These are phyloP conservation scores for Mycena albidolilacea DNA, from an alignment of 768 basidiomycete genomes.

Conservation along the genomic window DNA sequence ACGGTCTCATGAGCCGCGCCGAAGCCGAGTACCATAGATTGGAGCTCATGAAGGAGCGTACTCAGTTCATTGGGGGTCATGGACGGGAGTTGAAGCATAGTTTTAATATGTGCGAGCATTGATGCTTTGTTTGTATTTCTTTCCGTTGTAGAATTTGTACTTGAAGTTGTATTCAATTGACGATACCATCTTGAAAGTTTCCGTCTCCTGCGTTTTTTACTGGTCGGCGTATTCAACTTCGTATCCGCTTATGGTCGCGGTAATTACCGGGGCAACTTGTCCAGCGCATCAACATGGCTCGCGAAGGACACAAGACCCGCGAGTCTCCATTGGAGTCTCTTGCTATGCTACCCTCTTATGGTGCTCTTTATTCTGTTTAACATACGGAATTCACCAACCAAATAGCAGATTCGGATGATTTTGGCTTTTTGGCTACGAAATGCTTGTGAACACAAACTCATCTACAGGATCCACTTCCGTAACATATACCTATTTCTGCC, in stretches of 20 bases:
- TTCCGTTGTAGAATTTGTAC: too few relatives aligned
- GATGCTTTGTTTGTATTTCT: neutral
- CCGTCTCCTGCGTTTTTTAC: neutral
- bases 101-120: conserved; percentile 39
- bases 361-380: neutral
- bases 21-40: conserved; percentile 32
- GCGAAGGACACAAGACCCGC: too few relatives aligned
- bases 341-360: neutral
- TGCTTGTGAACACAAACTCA: neutral
- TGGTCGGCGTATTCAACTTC: too few relatives aligned
- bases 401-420: neutral
- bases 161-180: too few relatives aligned
- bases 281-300: too few relatives aligned
- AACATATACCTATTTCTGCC: too few relatives aligned
- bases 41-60: conserved; percentile 41
- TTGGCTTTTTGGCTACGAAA: neutral
- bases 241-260: too few relatives aligned
- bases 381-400: neutral
- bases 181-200: neutral
- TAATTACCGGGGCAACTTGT: too few relatives aligned
- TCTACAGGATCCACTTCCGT: too few relatives aligned
- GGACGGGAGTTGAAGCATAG: neutral
- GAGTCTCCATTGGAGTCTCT: neutral
- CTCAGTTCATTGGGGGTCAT: neutral
- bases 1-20: conserved; percentile 3